Evolutionary conservation across 2,329 filamentous ascomycete species (phyloP).

Genomic region (Chaetomium sp.): DNA sequence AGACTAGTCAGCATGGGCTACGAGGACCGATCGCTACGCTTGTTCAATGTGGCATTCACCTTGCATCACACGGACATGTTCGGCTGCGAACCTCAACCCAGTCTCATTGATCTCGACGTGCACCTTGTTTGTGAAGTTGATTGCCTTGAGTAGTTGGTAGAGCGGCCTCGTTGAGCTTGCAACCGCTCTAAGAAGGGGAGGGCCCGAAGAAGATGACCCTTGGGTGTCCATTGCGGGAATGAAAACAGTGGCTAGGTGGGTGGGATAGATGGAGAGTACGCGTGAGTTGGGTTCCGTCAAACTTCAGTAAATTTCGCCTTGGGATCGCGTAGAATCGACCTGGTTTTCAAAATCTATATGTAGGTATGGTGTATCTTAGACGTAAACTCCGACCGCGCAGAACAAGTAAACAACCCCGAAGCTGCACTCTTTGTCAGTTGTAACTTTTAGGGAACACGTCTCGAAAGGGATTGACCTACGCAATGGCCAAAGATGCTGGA

Average conservation of each 20-base stretch:
- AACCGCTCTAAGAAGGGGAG: constrained; percentile 64
- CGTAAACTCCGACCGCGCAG: constrained; percentile 97
- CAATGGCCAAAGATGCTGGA: constrained; percentile 82
- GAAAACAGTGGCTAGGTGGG: background rate
- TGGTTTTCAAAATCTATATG: constrained; percentile 23
- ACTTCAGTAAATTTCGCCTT: constrained; percentile 4
- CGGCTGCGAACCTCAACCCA: constrained; percentile 79
- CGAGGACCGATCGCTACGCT: background rate
- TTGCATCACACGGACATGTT: constrained; percentile 88
- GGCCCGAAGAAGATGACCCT: constrained; percentile 17
- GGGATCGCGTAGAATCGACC: constrained; percentile 19
- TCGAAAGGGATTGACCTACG: constrained; percentile 53
- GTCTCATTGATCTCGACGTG: constrained; percentile 72
- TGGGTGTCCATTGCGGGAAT: constrained; percentile 17
- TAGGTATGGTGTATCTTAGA: constrained; percentile 54
- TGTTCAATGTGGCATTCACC: constrained; percentile 44
- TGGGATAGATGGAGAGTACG: too few relatives aligned
- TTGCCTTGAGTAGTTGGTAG: constrained; percentile 55
- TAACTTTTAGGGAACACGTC: background rate
- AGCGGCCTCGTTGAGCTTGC: constrained; percentile 72
- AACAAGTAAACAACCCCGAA: constrained; percentile 98
- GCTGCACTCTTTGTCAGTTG: constrained; percentile 40
- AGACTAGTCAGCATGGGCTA: constrained; percentile 26
- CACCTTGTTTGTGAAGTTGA: constrained; percentile 52
- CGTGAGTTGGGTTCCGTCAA: background rate